Conservation (phyloP, 345 rosid species). For the Eucalyptus microcorys region DNA sequence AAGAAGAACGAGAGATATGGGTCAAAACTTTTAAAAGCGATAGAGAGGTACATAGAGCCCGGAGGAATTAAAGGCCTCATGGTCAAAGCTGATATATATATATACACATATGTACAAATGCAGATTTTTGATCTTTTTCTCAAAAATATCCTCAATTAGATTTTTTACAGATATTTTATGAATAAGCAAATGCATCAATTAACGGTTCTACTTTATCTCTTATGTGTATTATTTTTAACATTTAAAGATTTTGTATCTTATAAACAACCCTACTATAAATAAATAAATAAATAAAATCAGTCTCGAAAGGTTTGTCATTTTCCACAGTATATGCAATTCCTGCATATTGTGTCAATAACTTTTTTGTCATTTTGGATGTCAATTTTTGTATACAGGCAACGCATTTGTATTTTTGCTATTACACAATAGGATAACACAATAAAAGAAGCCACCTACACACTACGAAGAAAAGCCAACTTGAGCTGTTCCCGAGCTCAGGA, state of each 20-base stretch:
- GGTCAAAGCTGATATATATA: not conserved
- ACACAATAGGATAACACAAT: not conserved
- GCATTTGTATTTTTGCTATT: not conserved
- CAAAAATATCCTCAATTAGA: not conserved
- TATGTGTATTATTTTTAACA: too few relatives aligned
- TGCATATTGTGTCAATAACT: not conserved
- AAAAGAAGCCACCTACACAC: not conserved
- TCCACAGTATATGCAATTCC: not conserved
- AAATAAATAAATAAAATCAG: not conserved
- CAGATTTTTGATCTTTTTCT: not conserved
- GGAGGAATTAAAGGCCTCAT: not conserved
- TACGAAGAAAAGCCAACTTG: too few relatives aligned
- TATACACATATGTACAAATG: not conserved
- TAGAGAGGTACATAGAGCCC: not conserved
- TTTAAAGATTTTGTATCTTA: too few relatives aligned
- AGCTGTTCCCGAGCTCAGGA: too few relatives aligned
- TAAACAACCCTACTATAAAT: not conserved
- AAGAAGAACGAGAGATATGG: not conserved
- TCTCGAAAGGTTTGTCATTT: not conserved
- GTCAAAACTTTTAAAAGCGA: not conserved
- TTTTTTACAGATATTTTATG: too few relatives aligned
- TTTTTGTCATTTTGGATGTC: not conserved
- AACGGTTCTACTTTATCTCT: not conserved
- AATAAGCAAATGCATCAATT: not conserved
- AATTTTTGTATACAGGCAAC: not conserved